Evolutionary conservation across 2,329 filamentous ascomycete genomes (phyloP).

Genomic region (Emergomyces africanus): DNA sequence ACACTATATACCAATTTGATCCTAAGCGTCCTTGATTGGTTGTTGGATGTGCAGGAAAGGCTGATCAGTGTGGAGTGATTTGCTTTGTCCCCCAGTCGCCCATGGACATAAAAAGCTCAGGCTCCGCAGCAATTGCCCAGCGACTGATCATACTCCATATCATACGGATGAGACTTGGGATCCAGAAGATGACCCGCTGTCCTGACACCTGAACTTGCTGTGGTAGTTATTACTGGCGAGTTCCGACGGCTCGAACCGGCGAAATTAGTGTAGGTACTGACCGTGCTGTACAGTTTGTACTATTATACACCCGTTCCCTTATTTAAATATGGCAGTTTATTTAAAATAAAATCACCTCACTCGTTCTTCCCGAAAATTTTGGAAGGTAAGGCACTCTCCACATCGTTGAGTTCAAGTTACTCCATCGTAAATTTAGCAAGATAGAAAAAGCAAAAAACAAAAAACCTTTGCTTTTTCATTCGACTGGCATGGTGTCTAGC

Average conservation of each 20-base stretch:
- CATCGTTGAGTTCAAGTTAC: no score
- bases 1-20: neutral
- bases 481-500: neutral
- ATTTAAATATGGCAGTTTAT: no score
- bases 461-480: neutral
- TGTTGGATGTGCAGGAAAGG: neutral
- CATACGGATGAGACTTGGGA: neutral
- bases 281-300: no score
- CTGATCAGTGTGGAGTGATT: neutral
- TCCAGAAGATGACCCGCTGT: neutral
- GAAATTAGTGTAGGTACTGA: neutral
- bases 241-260: neutral
- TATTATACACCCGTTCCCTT: no score
- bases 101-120: no score
- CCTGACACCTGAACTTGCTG: neutral
- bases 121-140: neutral
- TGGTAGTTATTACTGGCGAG: neutral
- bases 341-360: no score
- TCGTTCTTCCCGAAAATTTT: neutral
- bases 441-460: neutral
- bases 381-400: no score
- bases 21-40: neutral
- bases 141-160: neutral
- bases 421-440: no score
- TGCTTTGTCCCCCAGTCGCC: neutral